phyloP scores from a whole-genome alignment of 257 asterid genomes.

The Solanum lycopersicoides region DNA sequence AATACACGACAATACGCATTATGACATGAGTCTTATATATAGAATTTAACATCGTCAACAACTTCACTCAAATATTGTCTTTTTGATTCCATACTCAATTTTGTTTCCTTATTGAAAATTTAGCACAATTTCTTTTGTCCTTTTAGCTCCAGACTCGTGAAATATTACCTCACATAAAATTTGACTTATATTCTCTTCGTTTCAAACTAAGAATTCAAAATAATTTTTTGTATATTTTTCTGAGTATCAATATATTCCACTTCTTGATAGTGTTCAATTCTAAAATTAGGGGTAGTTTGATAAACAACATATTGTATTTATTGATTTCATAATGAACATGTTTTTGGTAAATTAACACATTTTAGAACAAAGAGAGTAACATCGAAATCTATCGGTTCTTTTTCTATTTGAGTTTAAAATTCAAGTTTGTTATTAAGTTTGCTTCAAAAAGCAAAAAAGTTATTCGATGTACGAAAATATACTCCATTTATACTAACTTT shows the following conservation, averaged over 20 bases:
- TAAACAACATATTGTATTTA: background rate
- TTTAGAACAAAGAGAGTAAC: background rate
- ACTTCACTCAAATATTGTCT: too few relatives aligned
- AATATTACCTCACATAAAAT: background rate
- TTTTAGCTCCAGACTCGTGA: background rate
- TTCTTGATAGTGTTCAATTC: background rate
- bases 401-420: background rate
- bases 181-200: background rate
- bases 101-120: too few relatives aligned
- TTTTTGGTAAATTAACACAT: background rate
- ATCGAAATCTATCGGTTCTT: background rate
- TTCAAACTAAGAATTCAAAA: background rate
- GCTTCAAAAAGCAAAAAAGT: background rate
- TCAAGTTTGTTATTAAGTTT: background rate
- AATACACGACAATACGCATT: background rate
- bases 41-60: too few relatives aligned
- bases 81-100: too few relatives aligned
- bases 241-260: background rate
- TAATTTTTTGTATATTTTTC: background rate
- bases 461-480: background rate
- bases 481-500: background rate
- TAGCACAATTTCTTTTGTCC: too few relatives aligned
- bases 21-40: background rate
- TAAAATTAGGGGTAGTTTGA: background rate
- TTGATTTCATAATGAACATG: background rate